Base-by-base conservation (phyloP, 2,329 filamentous ascomycete species). In the Clonostachys chloroleuca region DNA sequence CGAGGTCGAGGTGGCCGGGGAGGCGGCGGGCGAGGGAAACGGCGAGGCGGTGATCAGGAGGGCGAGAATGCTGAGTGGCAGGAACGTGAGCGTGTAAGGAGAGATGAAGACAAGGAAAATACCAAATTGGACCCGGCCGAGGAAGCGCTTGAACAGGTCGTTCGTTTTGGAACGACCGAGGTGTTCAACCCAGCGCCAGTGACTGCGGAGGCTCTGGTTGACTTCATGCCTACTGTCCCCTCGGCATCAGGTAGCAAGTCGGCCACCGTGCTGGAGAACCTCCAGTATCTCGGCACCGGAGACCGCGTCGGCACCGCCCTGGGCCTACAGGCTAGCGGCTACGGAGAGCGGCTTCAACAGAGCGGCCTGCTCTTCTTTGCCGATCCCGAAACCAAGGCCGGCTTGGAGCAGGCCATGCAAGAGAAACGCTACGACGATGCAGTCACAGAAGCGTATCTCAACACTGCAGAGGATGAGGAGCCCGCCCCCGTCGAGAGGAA, bases 241-340 rank as follows among this genome's bases (percentile, higher is more conserved):
- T 56, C 58, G 30, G 56, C 56, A 14, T 35, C 52, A 6, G 51
- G 58, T 18, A 58, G 64, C 43, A 59, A 59, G 14, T 51, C 54
- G 40, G 64, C 66, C 7, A 56, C 62, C 14, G 62, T 70, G 35
- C 49, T 70, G 48, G 56, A 62, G 49, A 68, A 59, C 45, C 60
- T 72, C 44, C 63, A 61, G 42, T 53, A 60, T 7, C 55, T 72
- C 16, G 65, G 59, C 39, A 58, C 60, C n/a, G 62, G 61, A 10
- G 66, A 68, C 37, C 58, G 56, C 36, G 55, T 68, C 39, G 63
- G 62, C 46, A 50, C 55, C 39, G 57, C 61, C 42, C 56, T 59
- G 50, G 49, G 52, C 5, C 53, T 66, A 49, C 59, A 62, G 48
- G 49, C 60, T n/a, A 52, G 55, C 13, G 54, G 58, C 52, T 59